Base-by-base conservation (phyloP, 2,329 filamentous ascomycete species). In the Aureobasidium leucospermi region DNA sequence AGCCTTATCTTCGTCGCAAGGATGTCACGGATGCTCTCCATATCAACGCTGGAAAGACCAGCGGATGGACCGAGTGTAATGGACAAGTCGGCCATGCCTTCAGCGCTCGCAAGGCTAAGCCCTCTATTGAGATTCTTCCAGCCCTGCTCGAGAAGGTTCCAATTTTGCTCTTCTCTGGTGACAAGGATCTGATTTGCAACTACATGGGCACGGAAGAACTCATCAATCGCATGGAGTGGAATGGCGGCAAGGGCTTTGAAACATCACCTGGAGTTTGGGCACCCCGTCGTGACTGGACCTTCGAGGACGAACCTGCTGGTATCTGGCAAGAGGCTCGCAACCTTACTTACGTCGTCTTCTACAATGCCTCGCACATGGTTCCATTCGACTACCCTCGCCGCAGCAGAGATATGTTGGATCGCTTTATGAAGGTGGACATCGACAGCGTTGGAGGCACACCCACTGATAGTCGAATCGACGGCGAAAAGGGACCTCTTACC, bases 351-450 rank as follows among this genome's bases (percentile, higher is more conserved):
- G 86, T 99, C 34, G 80, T 95, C 42, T 96, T 97, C 75, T 90
- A 96, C 78, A 96, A 99, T 73, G 86, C 90, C 15, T 96, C 89
- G 52, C 94, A 99, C 74, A 99, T 99, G 94, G 94, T 99, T 1
- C 95, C 94, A 0, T 97, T 94, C 69, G 93, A 99, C 73, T 89
- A 88, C 67, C 87, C 93, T 1, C 85, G 90, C 49, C 87, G 91
- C 62, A 88, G 86, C 19, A 85, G 93, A 63, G 94, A 97, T 72
- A 99, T 99, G 94, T 85, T 99, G 15, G 93, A 99, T 74, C 88
- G 94, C 42, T 96, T 99, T 76, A 90, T 97, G 82, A 84, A 85
- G 51, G 90, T 99, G 42, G 91, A 97, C 70, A 95, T 97, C 65
- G 88, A 84, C 66, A 87, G 83, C 68, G 95, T 96, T 65, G 93